Evolutionary conservation across 2,329 filamentous ascomycete species (phyloP), one percentile per base, ranked within the genome.

Genomic region (Diaporthe vaccinii): DNA sequence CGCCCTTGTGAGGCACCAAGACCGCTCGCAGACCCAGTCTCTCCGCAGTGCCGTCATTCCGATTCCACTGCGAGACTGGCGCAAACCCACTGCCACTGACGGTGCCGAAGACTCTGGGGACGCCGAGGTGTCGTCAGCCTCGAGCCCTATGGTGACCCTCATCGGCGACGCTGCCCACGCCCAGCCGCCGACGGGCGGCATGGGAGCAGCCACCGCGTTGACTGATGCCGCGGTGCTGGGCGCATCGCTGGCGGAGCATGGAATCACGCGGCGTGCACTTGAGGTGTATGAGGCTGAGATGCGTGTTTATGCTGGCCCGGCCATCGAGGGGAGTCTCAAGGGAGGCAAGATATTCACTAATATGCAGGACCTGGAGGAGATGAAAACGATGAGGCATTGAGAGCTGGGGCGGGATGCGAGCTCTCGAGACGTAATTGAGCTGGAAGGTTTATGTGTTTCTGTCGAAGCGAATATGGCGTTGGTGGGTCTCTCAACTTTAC

Each of bases 91-190:
- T n/a, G 20, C 6, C 22, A 14, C 20, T 4, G 6, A 67, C 22
- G 44, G 7, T 14, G 14, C 6, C 2, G 28, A 51, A 51, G 62
- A 2, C 6, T 51, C 61, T 17, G 61, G 3, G 14, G 3, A 31
- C 1, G 28, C 31, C 5, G 25, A 9, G 22, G 10, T 15, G 10
- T 51, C 61, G 10, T 10, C 61, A 25, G 15, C 17, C 3, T 17
- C 31, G 12, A 51, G 44, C 14, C 62, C 62, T 1, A 67, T 67
- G 62, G 62, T 67, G 20, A 67, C 62, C 20, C 62, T 67, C 39
- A 67, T 67, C 31, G 62, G 62, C 22, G 62, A 67, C 20, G 62
- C 62, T n/a, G 62, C 62, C 28, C 62, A 67, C 44, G 62, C 28
- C 22, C 62, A 67, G 28, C 62, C 62, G 20, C 62, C 62, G 28